Conservation (phyloP, 2,329 filamentous ascomycete species). For the Corinectria fuckeliana region DNA sequence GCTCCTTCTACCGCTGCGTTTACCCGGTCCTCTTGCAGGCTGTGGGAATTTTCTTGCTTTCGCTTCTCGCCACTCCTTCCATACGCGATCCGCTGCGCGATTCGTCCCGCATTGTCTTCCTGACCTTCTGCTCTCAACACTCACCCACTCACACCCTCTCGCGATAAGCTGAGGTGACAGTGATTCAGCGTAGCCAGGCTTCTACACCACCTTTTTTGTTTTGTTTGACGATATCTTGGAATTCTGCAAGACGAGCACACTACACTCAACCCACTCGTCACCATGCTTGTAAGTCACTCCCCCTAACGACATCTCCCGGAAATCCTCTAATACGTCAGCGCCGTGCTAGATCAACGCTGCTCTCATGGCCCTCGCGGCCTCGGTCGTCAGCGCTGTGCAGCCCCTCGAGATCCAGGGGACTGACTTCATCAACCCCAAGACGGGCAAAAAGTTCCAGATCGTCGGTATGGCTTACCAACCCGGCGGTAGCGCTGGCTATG, state of each 20-base stretch:
- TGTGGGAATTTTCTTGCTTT: conserved; percentile 18
- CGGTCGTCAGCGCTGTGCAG: conserved; percentile 61
- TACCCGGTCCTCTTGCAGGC: conserved; percentile 9
- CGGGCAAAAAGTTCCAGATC: conserved; percentile 68
- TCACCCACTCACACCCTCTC: conserved; percentile 9
- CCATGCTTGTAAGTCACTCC: conserved; percentile 38
- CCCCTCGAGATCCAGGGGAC: conserved; percentile 62
- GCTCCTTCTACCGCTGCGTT: conserved; percentile 25
- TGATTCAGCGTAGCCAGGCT: conserved; percentile 12
- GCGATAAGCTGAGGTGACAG: conserved; percentile 3
- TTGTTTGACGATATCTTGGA: conserved; percentile 5
- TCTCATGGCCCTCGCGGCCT: conserved; percentile 60
- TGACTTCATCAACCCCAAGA: conserved; percentile 65
- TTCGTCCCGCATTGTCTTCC: neutral
- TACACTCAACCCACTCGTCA: conserved; percentile 8
- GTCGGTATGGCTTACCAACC: conserved; percentile 74
- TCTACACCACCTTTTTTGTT: conserved; percentile 10
- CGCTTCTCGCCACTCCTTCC: conserved; percentile 34
- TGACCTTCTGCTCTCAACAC: conserved; percentile 1
- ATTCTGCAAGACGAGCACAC: neutral
- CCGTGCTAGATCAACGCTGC: conserved; percentile 47
- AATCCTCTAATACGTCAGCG: conserved; percentile 19
- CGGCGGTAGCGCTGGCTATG: conserved; percentile 68
- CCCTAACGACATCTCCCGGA: neutral
- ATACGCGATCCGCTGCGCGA: conserved; percentile 10